Evolutionary conservation across 345 rosid species (phyloP).

Genomic region (Eucalyptus paniculata): DNA sequence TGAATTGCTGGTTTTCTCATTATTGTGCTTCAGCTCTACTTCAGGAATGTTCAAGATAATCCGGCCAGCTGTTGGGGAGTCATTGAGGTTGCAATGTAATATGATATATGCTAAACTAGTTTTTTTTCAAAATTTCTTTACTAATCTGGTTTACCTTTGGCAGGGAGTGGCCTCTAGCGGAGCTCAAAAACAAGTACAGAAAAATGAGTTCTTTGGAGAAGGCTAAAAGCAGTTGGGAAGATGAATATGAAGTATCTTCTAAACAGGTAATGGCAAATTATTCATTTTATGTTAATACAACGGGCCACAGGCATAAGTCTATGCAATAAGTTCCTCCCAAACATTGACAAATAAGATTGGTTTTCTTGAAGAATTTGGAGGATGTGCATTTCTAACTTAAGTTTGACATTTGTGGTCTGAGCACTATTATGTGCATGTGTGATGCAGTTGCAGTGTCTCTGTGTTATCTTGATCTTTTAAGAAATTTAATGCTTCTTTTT

Average conservation of each 20-base stretch:
- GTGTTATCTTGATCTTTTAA: neutral
- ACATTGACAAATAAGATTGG: neutral
- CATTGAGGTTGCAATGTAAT: constrained; percentile 47
- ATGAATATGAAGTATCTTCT: constrained; percentile 86
- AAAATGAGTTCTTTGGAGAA: constrained; percentile 62
- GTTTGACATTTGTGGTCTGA: neutral
- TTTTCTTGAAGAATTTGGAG: neutral
- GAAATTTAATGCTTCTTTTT: neutral
- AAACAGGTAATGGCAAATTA: constrained; percentile 50
- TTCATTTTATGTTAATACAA: neutral
- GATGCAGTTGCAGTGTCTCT: neutral
- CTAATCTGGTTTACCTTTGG: neutral
- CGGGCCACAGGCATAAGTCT: neutral
- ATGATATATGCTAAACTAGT: neutral
- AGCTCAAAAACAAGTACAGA: constrained; percentile 76
- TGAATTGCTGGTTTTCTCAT: neutral
- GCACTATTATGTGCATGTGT: neutral
- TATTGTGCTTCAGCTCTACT: constrained; percentile 41
- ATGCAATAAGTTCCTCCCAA: neutral
- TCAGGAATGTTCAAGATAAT: constrained; percentile 82
- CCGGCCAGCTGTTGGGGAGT: constrained; percentile 93
- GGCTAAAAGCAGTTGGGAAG: constrained; percentile 87
- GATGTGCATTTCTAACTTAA: neutral
- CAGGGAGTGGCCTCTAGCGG: constrained; percentile 86
- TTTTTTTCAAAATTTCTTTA: neutral